phyloP scores from a whole-genome alignment of 768 basidiomycete species.

The Crassisporium funariophilum region DNA sequence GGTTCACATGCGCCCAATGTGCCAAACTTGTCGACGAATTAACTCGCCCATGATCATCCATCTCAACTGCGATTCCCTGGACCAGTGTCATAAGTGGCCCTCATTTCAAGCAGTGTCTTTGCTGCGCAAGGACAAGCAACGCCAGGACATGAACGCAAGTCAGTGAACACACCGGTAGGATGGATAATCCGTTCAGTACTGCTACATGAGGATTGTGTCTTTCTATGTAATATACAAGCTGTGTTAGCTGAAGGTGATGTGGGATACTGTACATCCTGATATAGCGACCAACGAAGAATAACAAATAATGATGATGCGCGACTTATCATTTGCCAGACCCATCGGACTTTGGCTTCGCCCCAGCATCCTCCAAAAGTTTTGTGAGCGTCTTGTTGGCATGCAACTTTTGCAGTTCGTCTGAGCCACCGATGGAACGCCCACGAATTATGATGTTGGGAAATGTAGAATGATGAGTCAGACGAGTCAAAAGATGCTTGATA shows the following conservation, averaged over 20 bases:
- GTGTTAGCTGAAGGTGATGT: neutral
- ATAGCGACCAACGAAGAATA: neutral
- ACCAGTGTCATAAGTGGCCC: too few relatives aligned
- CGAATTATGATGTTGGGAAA: conserved; percentile 76
- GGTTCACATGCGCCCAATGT: neutral
- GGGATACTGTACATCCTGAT: neutral
- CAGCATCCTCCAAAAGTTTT: conserved; percentile 48
- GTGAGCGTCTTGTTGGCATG: conserved; percentile 51
- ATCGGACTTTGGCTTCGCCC: conserved; percentile 35
- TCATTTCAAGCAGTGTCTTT: neutral
- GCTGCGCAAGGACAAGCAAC: neutral
- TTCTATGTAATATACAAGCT: neutral
- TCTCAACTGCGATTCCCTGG: too few relatives aligned
- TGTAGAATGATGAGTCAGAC: conserved; percentile 66
- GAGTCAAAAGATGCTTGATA: conserved; percentile 65
- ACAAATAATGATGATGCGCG: neutral
- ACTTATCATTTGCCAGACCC: neutral
- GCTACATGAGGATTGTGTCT: neutral
- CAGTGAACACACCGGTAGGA: too few relatives aligned
- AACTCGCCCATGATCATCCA: too few relatives aligned
- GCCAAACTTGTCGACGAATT: neutral
- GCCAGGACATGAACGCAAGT: neutral
- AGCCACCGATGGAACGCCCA: conserved; percentile 68
- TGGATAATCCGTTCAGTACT: too few relatives aligned
- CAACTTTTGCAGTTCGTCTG: conserved; percentile 55